These are phyloP conservation scores for Phialocephala sp. DNA, from an alignment of 2,329 filamentous ascomycete genomes.

Conservation along the genomic window DNA sequence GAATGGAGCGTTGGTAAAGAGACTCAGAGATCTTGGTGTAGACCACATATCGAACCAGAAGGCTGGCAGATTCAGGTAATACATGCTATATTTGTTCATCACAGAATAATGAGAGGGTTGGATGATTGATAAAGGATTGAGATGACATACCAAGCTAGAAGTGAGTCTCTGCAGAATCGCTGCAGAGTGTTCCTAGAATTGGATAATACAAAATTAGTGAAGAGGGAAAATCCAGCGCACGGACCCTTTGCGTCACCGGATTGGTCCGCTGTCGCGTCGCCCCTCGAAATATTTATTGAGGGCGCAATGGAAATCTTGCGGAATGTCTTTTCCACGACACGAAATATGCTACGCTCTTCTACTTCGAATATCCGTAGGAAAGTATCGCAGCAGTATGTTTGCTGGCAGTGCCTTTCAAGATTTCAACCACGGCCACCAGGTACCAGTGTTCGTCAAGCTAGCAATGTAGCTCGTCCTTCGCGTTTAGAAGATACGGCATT, in stretches of 20 bases:
- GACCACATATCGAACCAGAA: conserved; percentile 59
- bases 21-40: conserved; percentile 76
- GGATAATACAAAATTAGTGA: not conserved
- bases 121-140: conserved; percentile 5
- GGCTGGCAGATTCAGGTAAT: conserved; percentile 48
- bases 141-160: conserved; percentile 27
- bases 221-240: conserved; percentile 14
- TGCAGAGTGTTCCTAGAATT: not conserved
- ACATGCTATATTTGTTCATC: conserved; percentile 50
- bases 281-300: conserved; percentile 16
- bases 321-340: not conserved
- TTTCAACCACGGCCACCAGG: not conserved
- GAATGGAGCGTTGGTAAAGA: conserved; percentile 20
- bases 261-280: conserved; percentile 19
- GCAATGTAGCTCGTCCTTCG: conserved; percentile 4
- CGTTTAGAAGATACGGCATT: not conserved
- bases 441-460: not conserved
- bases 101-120: conserved; percentile 26
- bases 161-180: not conserved
- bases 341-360: conserved; percentile 35
- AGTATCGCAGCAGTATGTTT: conserved; percentile 31
- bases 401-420: conserved; percentile 38
- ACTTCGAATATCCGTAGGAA: conserved; percentile 18
- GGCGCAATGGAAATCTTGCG: not conserved
- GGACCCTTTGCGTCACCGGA: conserved; percentile 11